Evolutionary conservation across 768 basidiomycete species (phyloP), one percentile per base, ranked within the genome.

Genomic region (Punctularia strigosozonata): DNA sequence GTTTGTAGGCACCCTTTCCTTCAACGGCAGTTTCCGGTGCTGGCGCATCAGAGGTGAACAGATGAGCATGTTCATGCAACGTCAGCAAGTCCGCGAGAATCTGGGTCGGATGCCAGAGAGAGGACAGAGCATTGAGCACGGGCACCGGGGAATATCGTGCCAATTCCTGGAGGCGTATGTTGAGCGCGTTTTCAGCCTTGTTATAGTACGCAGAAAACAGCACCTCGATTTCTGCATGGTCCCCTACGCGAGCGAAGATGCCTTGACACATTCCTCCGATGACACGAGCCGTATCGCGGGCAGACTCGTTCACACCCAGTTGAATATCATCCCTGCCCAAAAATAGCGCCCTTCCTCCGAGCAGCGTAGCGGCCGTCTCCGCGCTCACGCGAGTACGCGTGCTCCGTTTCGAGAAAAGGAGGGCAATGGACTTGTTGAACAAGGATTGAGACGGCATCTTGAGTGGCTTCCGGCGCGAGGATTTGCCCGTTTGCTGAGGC

Each of bases 71-170:
- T 54, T 95, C 91, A 50, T 88, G 77, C 13, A 98, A 69, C 0
- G 92, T 92, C 44, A 98, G 66, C 4, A 98, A 57, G 64, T 97
- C 91, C 2, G 95, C 95, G 21, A 99, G 78, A 43, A 82, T 77
- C 54, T 99, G 95, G 0, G 91, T 92, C 3, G 95, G 95, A 54
- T 99, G 95, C 82, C 89, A 99, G 31, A 91, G 73, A 14, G 83
- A 84, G 2, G 90, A 95, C 15, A 99, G 78, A 4, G 95, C 95
- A 56, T 98, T 99, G 55, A 97, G 69, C 14, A 99, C 89, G 2
- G 95, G 95, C 3, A 95, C 89, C 2, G 83, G 78, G 0, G 91
- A 92, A 63, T 92, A 67, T 57, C 80, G 69, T 7, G 88, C 91
- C 18, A 99, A 68, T 66, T 88, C 87, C 92, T 95, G 52, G 20